phyloP scores from a whole-genome alignment of 768 basidiomycete species.

The Cystobasidium ongulense region DNA sequence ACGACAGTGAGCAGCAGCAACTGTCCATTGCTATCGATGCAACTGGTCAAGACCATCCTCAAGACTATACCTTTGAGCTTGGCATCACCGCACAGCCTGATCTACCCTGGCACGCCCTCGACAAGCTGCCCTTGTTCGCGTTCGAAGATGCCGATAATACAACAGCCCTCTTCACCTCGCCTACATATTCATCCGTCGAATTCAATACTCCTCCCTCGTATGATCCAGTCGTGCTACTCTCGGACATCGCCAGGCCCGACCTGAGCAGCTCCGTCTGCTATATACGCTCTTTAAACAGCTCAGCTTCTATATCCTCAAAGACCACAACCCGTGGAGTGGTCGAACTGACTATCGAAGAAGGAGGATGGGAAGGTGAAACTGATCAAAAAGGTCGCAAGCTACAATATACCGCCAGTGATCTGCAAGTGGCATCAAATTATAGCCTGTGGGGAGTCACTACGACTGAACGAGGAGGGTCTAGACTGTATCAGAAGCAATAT shows the following conservation, averaged over 20 bases:
- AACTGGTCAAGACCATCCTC: neutral
- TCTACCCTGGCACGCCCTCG: slow-evolving; percentile 9
- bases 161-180: slow-evolving; percentile 35
- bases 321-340: slow-evolving; percentile 24
- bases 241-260: neutral
- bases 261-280: slow-evolving; percentile 36
- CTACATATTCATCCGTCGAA: slow-evolving; percentile 29
- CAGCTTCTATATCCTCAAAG: neutral
- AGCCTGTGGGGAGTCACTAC: slow-evolving; percentile 58
- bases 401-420: slow-evolving; percentile 59
- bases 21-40: neutral
- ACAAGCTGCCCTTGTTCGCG: slow-evolving; percentile 21
- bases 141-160: slow-evolving; percentile 36
- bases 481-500: slow-evolving; percentile 61
- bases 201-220: slow-evolving; percentile 11
- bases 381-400: slow-evolving; percentile 55
- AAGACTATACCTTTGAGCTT: slow-evolving; percentile 35
- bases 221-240: slow-evolving; percentile 17
- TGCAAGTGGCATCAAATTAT: slow-evolving; percentile 65
- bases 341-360: neutral
- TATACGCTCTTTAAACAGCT: neutral
- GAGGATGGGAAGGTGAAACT: slow-evolving; percentile 28
- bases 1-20: too few species aligned
- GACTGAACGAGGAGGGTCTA: slow-evolving; percentile 46
- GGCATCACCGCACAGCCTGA: slow-evolving; percentile 20